A percentile compares a stretch with the other conserved stretches of the same genome.
These are phyloP conservation scores for Phyllachora maydis DNA, from an alignment of 2,329 filamentous ascomycete genomes.

Conservation along the genomic window DNA sequence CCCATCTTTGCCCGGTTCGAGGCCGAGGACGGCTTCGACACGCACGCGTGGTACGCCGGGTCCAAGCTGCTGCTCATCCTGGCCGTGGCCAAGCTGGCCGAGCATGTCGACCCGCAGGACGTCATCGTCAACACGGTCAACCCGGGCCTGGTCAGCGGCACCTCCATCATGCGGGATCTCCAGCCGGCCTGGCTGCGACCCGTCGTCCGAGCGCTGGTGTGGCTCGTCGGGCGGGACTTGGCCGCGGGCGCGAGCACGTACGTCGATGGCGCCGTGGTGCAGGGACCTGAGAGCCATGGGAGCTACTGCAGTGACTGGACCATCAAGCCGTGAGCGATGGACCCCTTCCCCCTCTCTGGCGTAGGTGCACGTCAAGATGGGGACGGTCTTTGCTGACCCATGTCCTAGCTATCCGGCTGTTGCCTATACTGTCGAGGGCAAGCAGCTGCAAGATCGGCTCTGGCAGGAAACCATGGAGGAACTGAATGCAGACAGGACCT, in stretches of 20 bases:
- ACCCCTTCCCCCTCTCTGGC: background rate
- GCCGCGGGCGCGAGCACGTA: conserved; percentile 1
- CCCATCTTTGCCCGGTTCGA: background rate
- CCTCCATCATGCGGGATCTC: background rate
- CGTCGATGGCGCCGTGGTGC: background rate
- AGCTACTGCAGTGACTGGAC: background rate
- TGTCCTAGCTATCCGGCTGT: background rate
- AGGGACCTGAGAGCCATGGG: background rate
- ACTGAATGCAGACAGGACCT: background rate
- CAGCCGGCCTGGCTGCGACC: background rate
- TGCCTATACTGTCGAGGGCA: background rate
- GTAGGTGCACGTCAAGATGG: background rate
- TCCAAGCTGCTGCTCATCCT: conserved; percentile 1
- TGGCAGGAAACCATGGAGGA: conserved; percentile 1
- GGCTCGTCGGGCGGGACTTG: background rate
- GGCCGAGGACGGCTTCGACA: background rate
- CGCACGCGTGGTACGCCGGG: background rate
- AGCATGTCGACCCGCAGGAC: background rate
- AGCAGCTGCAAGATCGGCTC: background rate
- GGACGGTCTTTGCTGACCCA: background rate
- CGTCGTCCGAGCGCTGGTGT: background rate
- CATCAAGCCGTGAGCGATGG: background rate
- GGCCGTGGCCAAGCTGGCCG: conserved; percentile 1
- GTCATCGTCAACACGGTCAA: conserved; percentile 1
- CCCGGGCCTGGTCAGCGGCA: conserved; percentile 1